Base-by-base conservation (phyloP, 1,284 basidiomycete genomes). In the Tetrapyrgos nigripes region DNA sequence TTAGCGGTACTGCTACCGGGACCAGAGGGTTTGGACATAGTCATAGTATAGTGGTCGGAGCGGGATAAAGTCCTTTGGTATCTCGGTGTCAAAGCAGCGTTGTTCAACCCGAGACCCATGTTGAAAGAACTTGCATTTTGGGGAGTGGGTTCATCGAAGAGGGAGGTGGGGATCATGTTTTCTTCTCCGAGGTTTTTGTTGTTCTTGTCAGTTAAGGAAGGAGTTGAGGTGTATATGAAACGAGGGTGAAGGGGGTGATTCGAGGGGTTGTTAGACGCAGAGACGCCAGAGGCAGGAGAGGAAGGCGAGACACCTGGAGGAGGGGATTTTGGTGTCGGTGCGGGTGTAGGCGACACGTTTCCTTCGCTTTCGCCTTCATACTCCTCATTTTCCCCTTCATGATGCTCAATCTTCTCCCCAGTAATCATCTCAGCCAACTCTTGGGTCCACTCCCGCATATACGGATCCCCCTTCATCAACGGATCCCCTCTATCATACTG, bases 161-260 rank as follows among this genome's bases (percentile, higher is more conserved):
- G n/a, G 6, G 31, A 27, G 10, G 43, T 26, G 13, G 33, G 5
- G 21, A 40, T 13, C 3, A 21, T 9, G 28, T n/a, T n/a, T n/a
- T n/a, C n/a, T n/a, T n/a, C n/a, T n/a, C n/a, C n/a, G n/a, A n/a
- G n/a, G n/a, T n/a, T n/a, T n/a, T 54, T 43, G 26, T 53, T 31
- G 10, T 31, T 21, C n/a, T 21, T 17, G 21, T 33, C 19, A 28
- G 26, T 29, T 24, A 43, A 29, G 19, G 26, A 17, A 17, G 29
- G 28, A 48, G 54, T 31, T 8, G 61, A 47, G 47, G 65, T 64
- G 21, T 74, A 72, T 27, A 71, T 44, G 61, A 69, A 76, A 14
- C 76, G 74, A 1, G 73, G 66, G 70, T 8, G 77, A 78, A 11
- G 68, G 59, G 27, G 77, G 76, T 4, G 73, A 68, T n/a, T n/a